Conservation (phyloP, 2,329 filamentous ascomycete genomes). For the Penicillium sp. region DNA sequence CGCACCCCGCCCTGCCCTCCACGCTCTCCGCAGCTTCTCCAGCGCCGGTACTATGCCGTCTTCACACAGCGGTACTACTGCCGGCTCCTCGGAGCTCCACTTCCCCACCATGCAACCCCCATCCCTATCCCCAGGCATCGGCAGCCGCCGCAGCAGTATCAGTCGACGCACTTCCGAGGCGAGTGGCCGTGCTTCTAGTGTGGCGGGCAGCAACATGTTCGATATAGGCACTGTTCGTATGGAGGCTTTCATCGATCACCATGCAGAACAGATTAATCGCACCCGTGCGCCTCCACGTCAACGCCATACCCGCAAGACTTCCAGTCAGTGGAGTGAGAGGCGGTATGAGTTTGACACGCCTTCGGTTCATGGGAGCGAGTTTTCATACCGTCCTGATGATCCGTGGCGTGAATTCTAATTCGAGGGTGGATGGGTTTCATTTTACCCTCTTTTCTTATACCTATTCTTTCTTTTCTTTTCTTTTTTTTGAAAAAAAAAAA, state of each 20-base stretch:
- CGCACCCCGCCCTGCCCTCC: conserved; percentile 61
- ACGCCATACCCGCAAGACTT: conserved; percentile 33
- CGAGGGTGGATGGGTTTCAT: neutral
- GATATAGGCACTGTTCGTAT: conserved; percentile 92
- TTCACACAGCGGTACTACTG: conserved; percentile 56
- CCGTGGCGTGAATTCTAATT: conserved; percentile 49
- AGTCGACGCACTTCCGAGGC: conserved; percentile 55
- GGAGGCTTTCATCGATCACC: conserved; percentile 84
- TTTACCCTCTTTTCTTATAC: conserved; percentile 1
- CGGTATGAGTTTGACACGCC: conserved; percentile 38
- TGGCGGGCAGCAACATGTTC: conserved; percentile 63
- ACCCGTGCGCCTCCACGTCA: conserved; percentile 22
- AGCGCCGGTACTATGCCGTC: conserved; percentile 40
- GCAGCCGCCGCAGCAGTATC: conserved; percentile 44
- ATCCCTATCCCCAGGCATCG: conserved; percentile 26
- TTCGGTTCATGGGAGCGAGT: conserved; percentile 39
- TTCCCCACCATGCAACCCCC: conserved; percentile 28
- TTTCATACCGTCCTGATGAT: conserved; percentile 45
- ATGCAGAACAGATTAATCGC: conserved; percentile 33
- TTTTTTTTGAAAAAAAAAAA: no score
- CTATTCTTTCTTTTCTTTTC: neutral
- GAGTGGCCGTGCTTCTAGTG: conserved; percentile 48
- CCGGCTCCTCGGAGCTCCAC: conserved; percentile 62
- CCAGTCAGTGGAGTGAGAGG: conserved; percentile 35
- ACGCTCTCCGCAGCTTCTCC: conserved; percentile 77